Percentiles rank a stretch among this genome's conserved stretches.
Conservation (phyloP, 306 rosid genomes). For the Cicer chorassanicum region DNA sequence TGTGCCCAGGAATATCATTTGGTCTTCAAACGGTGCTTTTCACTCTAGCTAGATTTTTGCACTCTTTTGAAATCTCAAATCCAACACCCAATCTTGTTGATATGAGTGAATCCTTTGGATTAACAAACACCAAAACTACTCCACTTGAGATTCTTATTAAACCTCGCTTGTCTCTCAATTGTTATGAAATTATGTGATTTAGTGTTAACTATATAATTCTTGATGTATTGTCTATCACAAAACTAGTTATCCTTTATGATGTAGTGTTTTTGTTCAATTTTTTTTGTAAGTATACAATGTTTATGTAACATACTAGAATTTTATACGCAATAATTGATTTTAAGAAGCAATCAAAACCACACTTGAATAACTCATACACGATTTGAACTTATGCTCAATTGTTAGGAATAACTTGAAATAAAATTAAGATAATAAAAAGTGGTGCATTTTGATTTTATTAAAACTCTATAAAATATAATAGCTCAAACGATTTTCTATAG, state of each 20-base stretch:
- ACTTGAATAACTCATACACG: too few relatives aligned
- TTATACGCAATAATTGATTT: too few relatives aligned
- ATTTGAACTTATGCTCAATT: too few relatives aligned
- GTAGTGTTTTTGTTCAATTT: too few relatives aligned
- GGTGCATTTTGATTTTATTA: too few relatives aligned
- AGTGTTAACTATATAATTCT: not conserved
- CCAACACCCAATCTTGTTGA: slow-evolving; percentile 15
- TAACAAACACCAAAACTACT: slow-evolving; percentile 29
- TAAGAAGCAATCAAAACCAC: too few relatives aligned
- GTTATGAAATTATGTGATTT: slow-evolving; percentile 7
- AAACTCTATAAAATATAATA: too few relatives aligned
- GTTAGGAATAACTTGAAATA: too few relatives aligned
- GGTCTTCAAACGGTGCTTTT: slow-evolving; percentile 30
- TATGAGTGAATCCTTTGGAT: slow-evolving; percentile 30
- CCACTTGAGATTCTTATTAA: slow-evolving; percentile 35
- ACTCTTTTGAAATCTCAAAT: slow-evolving; percentile 31
- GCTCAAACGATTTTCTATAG: too few relatives aligned
- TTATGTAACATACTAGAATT: too few relatives aligned
- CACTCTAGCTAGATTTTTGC: slow-evolving; percentile 33
- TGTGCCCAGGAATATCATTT: slow-evolving; percentile 30
- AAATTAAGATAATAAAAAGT: too few relatives aligned
- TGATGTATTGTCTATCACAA: not conserved
- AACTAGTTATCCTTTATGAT: not conserved
- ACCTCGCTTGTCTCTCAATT: slow-evolving; percentile 3
- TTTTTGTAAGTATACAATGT: too few relatives aligned